These are phyloP conservation scores for Umbilicus rupestris DNA, from an alignment of 164 flowering plant genomes.

Conservation along the genomic window DNA sequence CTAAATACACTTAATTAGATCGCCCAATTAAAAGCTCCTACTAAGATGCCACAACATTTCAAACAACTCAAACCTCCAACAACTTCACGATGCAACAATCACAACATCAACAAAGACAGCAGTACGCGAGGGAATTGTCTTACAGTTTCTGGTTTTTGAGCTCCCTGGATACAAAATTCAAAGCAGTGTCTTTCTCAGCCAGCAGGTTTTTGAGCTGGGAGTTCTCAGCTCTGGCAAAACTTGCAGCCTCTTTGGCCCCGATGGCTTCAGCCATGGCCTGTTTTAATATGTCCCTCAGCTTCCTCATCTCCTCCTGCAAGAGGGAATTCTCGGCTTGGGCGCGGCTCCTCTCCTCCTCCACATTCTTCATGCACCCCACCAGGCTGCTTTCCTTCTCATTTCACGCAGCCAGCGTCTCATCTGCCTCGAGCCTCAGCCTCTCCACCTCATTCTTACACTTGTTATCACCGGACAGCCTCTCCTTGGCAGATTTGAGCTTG, in stretches of 20 bases:
- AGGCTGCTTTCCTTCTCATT: slow-evolving; percentile 61
- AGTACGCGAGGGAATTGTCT: background rate
- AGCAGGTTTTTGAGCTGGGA: slow-evolving; percentile 51
- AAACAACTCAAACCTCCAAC: background rate
- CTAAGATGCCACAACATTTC: background rate
- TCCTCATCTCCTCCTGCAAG: slow-evolving; percentile 48
- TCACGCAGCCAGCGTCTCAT: slow-evolving; percentile 62
- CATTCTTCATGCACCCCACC: slow-evolving; percentile 51
- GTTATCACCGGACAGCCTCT: slow-evolving; percentile 41
- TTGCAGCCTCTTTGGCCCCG: slow-evolving; percentile 71
- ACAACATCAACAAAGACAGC: background rate
- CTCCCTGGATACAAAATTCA: slow-evolving; percentile 33
- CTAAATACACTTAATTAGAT: too few relatives aligned
- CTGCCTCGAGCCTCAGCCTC: slow-evolving; percentile 62
- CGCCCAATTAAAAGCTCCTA: too few relatives aligned
- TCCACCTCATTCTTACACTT: slow-evolving; percentile 29
- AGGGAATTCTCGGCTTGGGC: slow-evolving; percentile 31
- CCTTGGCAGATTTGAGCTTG: slow-evolving; percentile 26
- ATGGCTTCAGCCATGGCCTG: slow-evolving; percentile 73
- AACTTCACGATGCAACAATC: background rate
- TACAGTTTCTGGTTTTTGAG: slow-evolving; percentile 9
- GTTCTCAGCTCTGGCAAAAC: slow-evolving; percentile 60
- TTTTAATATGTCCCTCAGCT: slow-evolving; percentile 63
- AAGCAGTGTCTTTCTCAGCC: slow-evolving; percentile 40
- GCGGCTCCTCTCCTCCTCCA: slow-evolving; percentile 47